Evolutionary conservation across 495 filamentous ascomycete genomes (phyloP), one percentile per base, ranked within the genome.

Genomic region (Xylaria curta): DNA sequence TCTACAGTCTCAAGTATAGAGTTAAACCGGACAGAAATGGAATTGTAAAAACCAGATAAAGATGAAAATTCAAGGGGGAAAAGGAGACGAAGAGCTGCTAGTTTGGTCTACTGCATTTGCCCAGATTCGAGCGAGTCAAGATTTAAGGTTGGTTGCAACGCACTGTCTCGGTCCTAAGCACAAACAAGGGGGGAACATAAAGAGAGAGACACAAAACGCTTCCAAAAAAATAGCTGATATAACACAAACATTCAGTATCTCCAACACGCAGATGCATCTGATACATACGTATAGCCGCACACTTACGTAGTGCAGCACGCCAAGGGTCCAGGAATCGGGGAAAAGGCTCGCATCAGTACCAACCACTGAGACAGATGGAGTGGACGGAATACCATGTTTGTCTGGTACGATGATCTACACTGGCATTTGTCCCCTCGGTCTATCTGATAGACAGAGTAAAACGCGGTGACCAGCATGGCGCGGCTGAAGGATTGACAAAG

Each of bases 401-500:
- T 31, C 28, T 56, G 53, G 53, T 56, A 31, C 58, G 8, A 19
- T 8, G 58, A 60, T 60, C 58, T 60, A 38, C 58, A 38, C 58
- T 60, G 33, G 58, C 58, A 60, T 60, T 21, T 60, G 31, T 21
- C 9, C 21, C 19, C 58, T n/a, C 38, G 17, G 58, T 60, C 3
- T 38, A 19, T 19, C 21, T 7, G 31, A 13, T 60, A 33, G 17
- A 31, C 12, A 54, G 21, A 59, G 56, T 28, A 28, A 15, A 9
- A 59, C 17, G 31, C 31, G 17, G 56, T 38, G 36, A n/a, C 19
- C 60, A 33, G 60, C 60, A 42, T 44, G 60, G 60, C 60, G 60
- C 38, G 60, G 38, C 60, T 44, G 60, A 63, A 63, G 38, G 21
- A 63, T 63, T 13, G 24, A 63, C 38, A 24, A 24, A 38, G 40